phyloP scores from a whole-genome alignment of 2,329 filamentous ascomycete genomes.

The Colletotrichum truncatum region DNA sequence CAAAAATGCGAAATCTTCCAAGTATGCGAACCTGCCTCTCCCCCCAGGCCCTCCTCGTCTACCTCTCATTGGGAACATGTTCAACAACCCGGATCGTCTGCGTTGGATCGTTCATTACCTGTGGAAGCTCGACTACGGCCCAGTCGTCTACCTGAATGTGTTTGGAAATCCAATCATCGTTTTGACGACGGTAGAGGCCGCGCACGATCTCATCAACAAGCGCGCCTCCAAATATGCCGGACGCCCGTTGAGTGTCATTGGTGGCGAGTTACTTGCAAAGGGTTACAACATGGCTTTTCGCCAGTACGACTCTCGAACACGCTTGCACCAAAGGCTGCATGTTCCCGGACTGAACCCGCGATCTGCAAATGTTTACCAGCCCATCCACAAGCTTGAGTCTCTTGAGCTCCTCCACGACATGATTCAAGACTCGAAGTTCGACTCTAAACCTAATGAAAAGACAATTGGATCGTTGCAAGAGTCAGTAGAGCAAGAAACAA shows the following conservation, averaged over 20 bases:
- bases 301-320: slow-evolving; percentile 1
- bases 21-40: neutral
- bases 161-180: neutral
- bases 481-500: too few species aligned
- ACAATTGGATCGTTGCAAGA: too few species aligned
- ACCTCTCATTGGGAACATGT: neutral
- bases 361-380: neutral
- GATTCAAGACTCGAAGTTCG: neutral
- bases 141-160: neutral
- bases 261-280: neutral
- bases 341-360: neutral
- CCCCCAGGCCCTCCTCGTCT: neutral
- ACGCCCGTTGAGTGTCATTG: neutral
- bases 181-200: slow-evolving; percentile 11
- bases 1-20: neutral
- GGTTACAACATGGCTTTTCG: slow-evolving; percentile 13
- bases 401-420: slow-evolving; percentile 8
- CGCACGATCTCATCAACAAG: slow-evolving; percentile 20
- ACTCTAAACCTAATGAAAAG: too few species aligned
- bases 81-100: neutral
- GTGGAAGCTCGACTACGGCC: slow-evolving; percentile 9
- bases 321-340: slow-evolving; percentile 3
- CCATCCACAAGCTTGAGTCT: neutral
- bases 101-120: slow-evolving; percentile 10
- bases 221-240: slow-evolving; percentile 6